Base-by-base conservation (phyloP, 495 filamentous ascomycete species). In the Penicillium salamii region DNA sequence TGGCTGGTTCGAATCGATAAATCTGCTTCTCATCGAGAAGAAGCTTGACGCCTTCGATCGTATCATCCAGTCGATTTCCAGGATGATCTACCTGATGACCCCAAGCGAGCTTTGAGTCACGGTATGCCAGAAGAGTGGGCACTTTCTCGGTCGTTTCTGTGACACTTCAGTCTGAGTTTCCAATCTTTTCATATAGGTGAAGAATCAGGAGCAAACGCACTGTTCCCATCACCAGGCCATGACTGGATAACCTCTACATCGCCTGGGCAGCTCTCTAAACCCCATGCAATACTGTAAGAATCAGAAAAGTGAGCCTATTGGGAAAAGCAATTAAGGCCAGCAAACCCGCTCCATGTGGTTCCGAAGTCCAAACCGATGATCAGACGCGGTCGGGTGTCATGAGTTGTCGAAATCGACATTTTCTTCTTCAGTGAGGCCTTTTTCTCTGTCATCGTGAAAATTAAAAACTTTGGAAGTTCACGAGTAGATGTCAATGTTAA, bases 311-410 rank as follows among this genome's bases (percentile, higher is more conserved):
- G n/a, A n/a, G n/a, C n/a, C n/a, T n/a, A n/a, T n/a, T n/a, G n/a
- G n/a, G n/a, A n/a, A n/a, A n/a, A n/a, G n/a, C n/a, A n/a, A n/a
- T n/a, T n/a, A n/a, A n/a, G n/a, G n/a, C n/a, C n/a, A n/a, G n/a
- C n/a, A n/a, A n/a, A 61, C 62, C 65, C 65, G 26, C 57, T 66
- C 36, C 54, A 78, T 0, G 74, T 79, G 5, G 73, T 79, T 12
- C 74, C 76, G 47, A 77, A 77, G 50, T 79, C 76, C 19, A 78
- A 61, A 13, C 66, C 72, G 20, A 78, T 53, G 11, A 69, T 52
- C 1, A 76, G 51, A 14, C 28, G 32, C 2, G 52, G 35, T 9
- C 36, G 26, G 0, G 32, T 24, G 2, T 39, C 36, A 21, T 8
- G 7, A 13, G 7, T 28, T 2, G 34, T n/a, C 9, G 18, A 48